Conservation (phyloP, 345 rosid species). For the Hypericum perforatum region DNA sequence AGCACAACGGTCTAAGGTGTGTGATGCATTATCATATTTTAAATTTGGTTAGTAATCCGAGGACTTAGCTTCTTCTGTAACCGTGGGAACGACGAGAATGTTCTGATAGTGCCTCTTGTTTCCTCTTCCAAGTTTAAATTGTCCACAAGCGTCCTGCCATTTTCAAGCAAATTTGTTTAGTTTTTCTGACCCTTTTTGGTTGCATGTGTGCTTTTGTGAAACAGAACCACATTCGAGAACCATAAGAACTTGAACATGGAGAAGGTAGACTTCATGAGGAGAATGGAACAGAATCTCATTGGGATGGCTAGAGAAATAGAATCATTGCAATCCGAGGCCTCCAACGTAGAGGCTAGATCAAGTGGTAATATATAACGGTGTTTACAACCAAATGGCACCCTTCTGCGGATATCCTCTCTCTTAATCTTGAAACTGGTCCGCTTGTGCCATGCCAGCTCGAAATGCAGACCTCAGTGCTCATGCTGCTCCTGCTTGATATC, state of each 20-base stretch:
- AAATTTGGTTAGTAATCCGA: too few relatives aligned
- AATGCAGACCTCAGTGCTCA: constrained; percentile 17
- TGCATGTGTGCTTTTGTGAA: background rate
- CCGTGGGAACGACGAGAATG: too few relatives aligned
- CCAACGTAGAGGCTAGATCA: constrained; percentile 29
- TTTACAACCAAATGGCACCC: background rate
- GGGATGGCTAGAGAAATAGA: constrained; percentile 62
- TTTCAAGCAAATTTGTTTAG: too few relatives aligned
- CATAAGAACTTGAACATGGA: constrained; percentile 64
- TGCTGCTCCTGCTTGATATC: constrained; percentile 18
- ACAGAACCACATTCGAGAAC: constrained; percentile 48
- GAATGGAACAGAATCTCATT: constrained; percentile 50
- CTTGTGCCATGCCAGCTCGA: constrained; percentile 17
- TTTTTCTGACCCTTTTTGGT: constrained; percentile 1
- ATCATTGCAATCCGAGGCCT: constrained; percentile 40
- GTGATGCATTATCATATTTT: constrained; percentile 10
- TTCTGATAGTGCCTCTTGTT: too few relatives aligned
- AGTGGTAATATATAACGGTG: constrained; percentile 21
- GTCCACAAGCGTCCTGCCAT: too few relatives aligned
- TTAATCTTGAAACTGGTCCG: constrained; percentile 3
- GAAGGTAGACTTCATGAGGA: constrained; percentile 48
- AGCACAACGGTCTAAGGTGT: constrained; percentile 63
- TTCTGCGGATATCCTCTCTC: background rate
- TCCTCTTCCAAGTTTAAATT: too few relatives aligned
- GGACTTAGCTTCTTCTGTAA: too few relatives aligned